phyloP scores from a whole-genome alignment of 345 rosid genomes.

The Lepidium didymum region DNA sequence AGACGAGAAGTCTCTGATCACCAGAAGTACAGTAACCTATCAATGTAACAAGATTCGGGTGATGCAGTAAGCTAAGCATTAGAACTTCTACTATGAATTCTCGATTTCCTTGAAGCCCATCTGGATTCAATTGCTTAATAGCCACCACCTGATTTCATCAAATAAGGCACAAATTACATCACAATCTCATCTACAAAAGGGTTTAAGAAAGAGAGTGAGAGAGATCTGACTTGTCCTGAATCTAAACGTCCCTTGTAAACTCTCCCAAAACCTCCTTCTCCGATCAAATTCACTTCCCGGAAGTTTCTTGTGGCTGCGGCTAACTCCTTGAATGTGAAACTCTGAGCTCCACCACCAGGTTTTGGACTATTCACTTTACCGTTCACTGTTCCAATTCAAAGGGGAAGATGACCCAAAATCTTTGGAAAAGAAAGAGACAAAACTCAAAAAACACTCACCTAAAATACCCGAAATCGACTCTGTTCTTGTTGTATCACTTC shows the following conservation, averaged over 20 bases:
- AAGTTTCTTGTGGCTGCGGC: constrained; percentile 73
- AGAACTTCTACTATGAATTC: constrained; percentile 97
- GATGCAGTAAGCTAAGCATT: constrained; percentile 90
- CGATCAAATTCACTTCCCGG: constrained; percentile 66
- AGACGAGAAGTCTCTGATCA: constrained; percentile 92
- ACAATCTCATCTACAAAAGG: background rate
- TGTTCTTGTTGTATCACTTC: constrained; percentile 31
- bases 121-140: constrained; percentile 80
- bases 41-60: constrained; percentile 78
- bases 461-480: constrained; percentile 27
- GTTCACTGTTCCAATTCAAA: constrained; percentile 20
- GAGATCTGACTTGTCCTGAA: constrained; percentile 56
- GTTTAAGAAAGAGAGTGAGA: background rate
- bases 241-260: constrained; percentile 85
- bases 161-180: constrained; percentile 7
- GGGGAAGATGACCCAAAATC: background rate
- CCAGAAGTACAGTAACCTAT: constrained; percentile 91
- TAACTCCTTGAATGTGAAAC: constrained; percentile 81
- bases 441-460: background rate
- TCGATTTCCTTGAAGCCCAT: constrained; percentile 82
- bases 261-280: constrained; percentile 96
- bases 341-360: constrained; percentile 48
- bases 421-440: background rate
- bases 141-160: constrained; percentile 66
- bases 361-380: constrained; percentile 32